phyloP scores from a whole-genome alignment of 371 early-diverging fungal genomes.

The Rhizopus stolonifer region DNA sequence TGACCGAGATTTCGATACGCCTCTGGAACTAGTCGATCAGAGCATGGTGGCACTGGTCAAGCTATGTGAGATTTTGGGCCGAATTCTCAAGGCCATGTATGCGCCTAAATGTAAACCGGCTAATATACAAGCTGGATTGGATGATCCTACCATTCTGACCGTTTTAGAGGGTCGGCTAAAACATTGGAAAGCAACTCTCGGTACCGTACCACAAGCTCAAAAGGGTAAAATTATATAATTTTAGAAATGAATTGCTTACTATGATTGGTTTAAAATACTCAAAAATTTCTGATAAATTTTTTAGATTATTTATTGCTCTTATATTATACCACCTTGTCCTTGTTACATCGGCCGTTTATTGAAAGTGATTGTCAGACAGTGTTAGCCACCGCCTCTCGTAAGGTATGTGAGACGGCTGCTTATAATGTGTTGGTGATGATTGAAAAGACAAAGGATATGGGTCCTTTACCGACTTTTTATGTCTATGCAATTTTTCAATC shows the following conservation, averaged over 20 bases:
- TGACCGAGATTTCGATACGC: slow-evolving; percentile 52
- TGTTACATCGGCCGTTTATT: slow-evolving; percentile 59
- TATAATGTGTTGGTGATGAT: slow-evolving; percentile 25
- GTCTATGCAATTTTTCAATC: slow-evolving; percentile 53
- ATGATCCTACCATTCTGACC: slow-evolving; percentile 42
- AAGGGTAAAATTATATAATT: slow-evolving; percentile 33
- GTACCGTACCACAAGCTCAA: slow-evolving; percentile 28
- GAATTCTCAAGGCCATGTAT: slow-evolving; percentile 42
- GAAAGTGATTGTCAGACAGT: slow-evolving; percentile 19
- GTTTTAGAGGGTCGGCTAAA: slow-evolving; percentile 47
- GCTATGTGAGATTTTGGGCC: slow-evolving; percentile 46
- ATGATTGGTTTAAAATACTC: background rate
- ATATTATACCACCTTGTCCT: slow-evolving; percentile 51
- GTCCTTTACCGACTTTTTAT: slow-evolving; percentile 39
- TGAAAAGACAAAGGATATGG: slow-evolving; percentile 26
- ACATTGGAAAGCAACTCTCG: slow-evolving; percentile 37
- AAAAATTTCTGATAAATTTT: slow-evolving; percentile 5
- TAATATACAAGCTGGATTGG: slow-evolving; percentile 39
- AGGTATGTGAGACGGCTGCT: slow-evolving; percentile 35
- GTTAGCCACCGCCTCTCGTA: slow-evolving; percentile 37
- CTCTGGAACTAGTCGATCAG: slow-evolving; percentile 31
- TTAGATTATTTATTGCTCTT: slow-evolving; percentile 47
- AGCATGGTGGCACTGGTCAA: slow-evolving; percentile 37
- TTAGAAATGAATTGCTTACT: slow-evolving; percentile 4
- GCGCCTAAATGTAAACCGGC: slow-evolving; percentile 45